phyloP scores from a whole-genome alignment of 169 alveolate species.

The Prorocentrum cordatum region DNA sequence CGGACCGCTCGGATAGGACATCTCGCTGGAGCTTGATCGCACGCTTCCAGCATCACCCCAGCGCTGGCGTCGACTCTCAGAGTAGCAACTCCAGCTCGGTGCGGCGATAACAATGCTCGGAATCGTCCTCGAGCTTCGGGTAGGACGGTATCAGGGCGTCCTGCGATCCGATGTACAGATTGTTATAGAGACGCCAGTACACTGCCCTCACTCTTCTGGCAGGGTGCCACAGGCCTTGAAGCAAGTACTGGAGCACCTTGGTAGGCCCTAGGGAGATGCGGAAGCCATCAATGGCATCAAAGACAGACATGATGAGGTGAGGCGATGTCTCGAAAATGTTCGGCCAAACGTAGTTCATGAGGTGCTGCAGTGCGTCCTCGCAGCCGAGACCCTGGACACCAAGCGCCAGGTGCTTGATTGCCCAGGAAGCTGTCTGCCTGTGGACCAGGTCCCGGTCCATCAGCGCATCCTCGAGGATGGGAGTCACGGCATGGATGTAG shows the following conservation, averaged over 20 bases:
- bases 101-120: conserved; percentile 65
- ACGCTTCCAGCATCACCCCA: no score
- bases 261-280: conserved; percentile 98
- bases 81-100: conserved; percentile 50
- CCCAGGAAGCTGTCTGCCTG: conserved; percentile 77
- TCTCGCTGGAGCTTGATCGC: no score
- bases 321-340: conserved; percentile 98
- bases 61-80: no score
- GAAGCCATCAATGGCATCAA: conserved; percentile 98
- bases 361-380: conserved; percentile 92
- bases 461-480: conserved; percentile 97
- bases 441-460: conserved; percentile 98
- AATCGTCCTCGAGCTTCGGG: conserved; percentile 56
- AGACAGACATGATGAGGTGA: conserved; percentile 87
- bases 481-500: conserved; percentile 94
- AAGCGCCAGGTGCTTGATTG: conserved; percentile 18
- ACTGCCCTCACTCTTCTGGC: conserved; percentile 93
- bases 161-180: conserved; percentile 95
- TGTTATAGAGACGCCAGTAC: conserved; percentile 98
- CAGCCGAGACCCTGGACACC: conserved; percentile 77
- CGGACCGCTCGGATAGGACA: no score
- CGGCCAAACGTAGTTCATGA: conserved; percentile 98
- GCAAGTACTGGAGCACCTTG: conserved; percentile 87
- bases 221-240: conserved; percentile 99
- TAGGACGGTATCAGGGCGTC: conserved; percentile 63